Evolutionary conservation across 2,329 filamentous ascomycete genomes (phyloP).

Genomic region (Xylaria sp.): DNA sequence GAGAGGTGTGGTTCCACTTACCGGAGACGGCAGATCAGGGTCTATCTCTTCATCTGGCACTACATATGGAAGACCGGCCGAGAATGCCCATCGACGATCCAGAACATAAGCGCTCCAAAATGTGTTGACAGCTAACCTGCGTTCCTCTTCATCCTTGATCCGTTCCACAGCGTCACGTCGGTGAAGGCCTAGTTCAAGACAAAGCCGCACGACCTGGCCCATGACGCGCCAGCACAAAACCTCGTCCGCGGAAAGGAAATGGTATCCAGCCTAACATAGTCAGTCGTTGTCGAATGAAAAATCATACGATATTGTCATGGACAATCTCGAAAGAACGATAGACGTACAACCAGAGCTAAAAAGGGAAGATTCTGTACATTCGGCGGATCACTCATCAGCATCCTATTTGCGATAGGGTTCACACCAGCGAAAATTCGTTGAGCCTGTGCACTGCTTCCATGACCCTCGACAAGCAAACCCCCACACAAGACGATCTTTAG

Average conservation of each 20-base stretch:
- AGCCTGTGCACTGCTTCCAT: conserved; percentile 78
- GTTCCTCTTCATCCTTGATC: conserved; percentile 71
- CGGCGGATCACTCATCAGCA: conserved; percentile 60
- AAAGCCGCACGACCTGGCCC: conserved; percentile 80
- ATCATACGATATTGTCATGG: neutral
- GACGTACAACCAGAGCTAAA: conserved; percentile 50
- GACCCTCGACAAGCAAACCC: conserved; percentile 76
- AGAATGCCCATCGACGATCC: conserved; percentile 86
- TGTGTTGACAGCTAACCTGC: conserved; percentile 69
- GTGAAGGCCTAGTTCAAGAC: conserved; percentile 83
- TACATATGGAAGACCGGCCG: conserved; percentile 85
- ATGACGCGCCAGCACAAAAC: conserved; percentile 85
- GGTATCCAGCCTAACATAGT: conserved; percentile 61
- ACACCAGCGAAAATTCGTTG: conserved; percentile 77
- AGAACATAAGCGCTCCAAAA: conserved; percentile 90
- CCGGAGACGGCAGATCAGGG: conserved; percentile 76
- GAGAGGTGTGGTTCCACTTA: conserved; percentile 49
- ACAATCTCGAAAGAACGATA: neutral
- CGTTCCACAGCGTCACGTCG: conserved; percentile 73
- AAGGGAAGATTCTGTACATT: conserved; percentile 56
- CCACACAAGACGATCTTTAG: conserved; percentile 85
- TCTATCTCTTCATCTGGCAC: conserved; percentile 88
- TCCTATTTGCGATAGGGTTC: conserved; percentile 71
- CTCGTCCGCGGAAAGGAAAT: conserved; percentile 87
- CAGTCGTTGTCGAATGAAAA: conserved; percentile 14